These are phyloP conservation scores for Podaxis sp. DNA, from an alignment of 768 basidiomycete genomes.

Conservation along the genomic window DNA sequence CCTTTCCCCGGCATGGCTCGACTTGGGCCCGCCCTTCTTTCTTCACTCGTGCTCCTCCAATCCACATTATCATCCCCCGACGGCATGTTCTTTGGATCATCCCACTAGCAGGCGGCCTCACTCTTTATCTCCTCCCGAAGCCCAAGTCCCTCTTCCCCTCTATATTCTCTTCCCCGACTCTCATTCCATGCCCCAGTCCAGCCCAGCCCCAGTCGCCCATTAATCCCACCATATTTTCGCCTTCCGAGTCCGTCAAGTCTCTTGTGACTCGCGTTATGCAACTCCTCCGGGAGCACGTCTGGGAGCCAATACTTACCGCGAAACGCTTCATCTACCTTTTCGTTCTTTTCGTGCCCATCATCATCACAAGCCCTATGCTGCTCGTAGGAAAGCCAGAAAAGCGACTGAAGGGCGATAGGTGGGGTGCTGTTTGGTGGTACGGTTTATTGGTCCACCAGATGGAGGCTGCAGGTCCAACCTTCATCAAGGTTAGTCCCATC, in stretches of 20 bases:
- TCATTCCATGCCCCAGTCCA: slow-evolving; percentile 40
- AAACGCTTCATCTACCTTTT: slow-evolving; percentile 83
- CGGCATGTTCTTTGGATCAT: slow-evolving; percentile 50
- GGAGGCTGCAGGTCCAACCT: slow-evolving; percentile 95
- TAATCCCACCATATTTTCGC: slow-evolving; percentile 56
- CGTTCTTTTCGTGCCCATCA: slow-evolving; percentile 83
- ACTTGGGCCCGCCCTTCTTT: slow-evolving; percentile 28
- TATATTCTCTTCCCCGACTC: slow-evolving; percentile 44
- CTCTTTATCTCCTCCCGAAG: slow-evolving; percentile 46
- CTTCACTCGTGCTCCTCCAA: slow-evolving; percentile 32
- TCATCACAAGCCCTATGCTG: slow-evolving; percentile 82
- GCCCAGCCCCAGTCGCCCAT: slow-evolving; percentile 16
- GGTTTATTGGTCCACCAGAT: slow-evolving; percentile 83
- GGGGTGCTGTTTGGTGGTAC: slow-evolving; percentile 99
- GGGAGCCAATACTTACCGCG: slow-evolving; percentile 86
- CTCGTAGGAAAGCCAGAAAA: slow-evolving; percentile 60
- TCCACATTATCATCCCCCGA: slow-evolving; percentile 26
- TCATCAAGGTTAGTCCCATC: slow-evolving; percentile 73
- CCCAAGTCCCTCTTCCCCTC: slow-evolving; percentile 42
- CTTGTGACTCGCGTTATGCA: slow-evolving; percentile 42
- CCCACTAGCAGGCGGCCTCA: slow-evolving; percentile 56
- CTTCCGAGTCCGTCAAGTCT: slow-evolving; percentile 58
- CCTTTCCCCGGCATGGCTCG: slow-evolving; percentile 18
- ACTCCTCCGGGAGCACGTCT: slow-evolving; percentile 58
- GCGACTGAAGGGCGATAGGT: slow-evolving; percentile 68